These are phyloP conservation scores for Fraxinus latifolia DNA, from an alignment of 305 asterid genomes.

Conservation along the genomic window DNA sequence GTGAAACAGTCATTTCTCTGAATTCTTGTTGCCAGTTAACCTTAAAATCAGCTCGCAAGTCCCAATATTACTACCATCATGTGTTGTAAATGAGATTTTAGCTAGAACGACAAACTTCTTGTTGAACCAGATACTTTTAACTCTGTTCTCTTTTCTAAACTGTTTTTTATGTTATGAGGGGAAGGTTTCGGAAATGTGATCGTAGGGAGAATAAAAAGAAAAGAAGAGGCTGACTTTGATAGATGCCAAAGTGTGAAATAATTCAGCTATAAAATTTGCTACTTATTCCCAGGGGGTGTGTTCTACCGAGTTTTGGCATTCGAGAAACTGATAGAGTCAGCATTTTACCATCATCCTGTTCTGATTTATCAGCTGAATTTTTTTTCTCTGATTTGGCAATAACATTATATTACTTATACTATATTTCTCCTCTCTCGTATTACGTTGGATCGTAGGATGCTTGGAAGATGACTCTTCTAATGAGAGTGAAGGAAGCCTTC, in stretches of 20 bases:
- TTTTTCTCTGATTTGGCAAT: too few relatives aligned
- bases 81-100: neutral
- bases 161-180: neutral
- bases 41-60: neutral
- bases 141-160: neutral
- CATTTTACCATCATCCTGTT: too few relatives aligned
- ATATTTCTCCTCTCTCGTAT: too few relatives aligned
- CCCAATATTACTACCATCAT: neutral
- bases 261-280: too few relatives aligned
- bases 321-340: too few relatives aligned
- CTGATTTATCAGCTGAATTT: too few relatives aligned
- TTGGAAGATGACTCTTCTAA: slow-evolving; percentile 47
- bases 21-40: neutral
- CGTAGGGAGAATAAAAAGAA: neutral
- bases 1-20: neutral
- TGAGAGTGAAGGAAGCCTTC: slow-evolving; percentile 54
- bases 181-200: neutral
- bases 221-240: too few relatives aligned
- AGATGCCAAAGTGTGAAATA: too few relatives aligned
- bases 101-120: neutral
- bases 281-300: too few relatives aligned
- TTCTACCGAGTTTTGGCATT: too few relatives aligned
- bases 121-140: neutral
- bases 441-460: slow-evolving; percentile 29
- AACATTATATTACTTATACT: too few relatives aligned